Percentiles rank a stretch among this genome's conserved stretches.
Conservation (phyloP, 2,329 filamentous ascomycete species). For the Penicillium corylophilum region DNA sequence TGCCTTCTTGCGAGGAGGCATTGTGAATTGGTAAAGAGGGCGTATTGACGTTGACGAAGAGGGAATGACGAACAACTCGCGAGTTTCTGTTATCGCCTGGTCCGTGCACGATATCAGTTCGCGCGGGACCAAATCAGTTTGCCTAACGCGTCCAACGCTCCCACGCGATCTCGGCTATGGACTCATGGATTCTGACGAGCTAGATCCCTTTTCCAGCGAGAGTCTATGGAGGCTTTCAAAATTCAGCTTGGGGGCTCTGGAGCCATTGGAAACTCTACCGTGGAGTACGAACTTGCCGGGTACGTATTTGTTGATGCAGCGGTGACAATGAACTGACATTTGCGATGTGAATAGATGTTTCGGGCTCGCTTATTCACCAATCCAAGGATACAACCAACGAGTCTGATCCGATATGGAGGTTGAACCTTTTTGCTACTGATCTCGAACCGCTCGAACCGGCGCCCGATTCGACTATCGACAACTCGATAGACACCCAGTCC, state of each 20-base stretch:
- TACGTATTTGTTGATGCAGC: slow-evolving; percentile 17
- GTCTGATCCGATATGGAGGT: slow-evolving; percentile 29
- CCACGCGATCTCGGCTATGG: slow-evolving; percentile 10
- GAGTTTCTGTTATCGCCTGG: slow-evolving; percentile 25
- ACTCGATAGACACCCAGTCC: slow-evolving; percentile 20
- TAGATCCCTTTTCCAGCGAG: slow-evolving; percentile 37
- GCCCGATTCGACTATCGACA: slow-evolving; percentile 21
- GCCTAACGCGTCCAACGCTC: slow-evolving; percentile 2
- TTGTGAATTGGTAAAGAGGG: slow-evolving; percentile 12
- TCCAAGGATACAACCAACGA: slow-evolving; percentile 22
- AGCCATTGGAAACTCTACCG: slow-evolving; percentile 35
- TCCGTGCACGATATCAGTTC: slow-evolving; percentile 23
- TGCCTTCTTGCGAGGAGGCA: slow-evolving; percentile 61
- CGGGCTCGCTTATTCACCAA: slow-evolving; percentile 22
- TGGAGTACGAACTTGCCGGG: slow-evolving; percentile 38
- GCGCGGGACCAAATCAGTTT: slow-evolving; percentile 17
- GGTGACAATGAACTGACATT: neutral
- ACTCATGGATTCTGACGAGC: slow-evolving; percentile 27
- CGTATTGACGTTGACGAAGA: neutral
- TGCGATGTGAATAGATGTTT: slow-evolving; percentile 9
- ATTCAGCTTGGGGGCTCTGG: slow-evolving; percentile 38
- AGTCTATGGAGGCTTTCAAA: slow-evolving; percentile 39
- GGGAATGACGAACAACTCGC: slow-evolving; percentile 1
- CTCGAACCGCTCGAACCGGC: slow-evolving; percentile 21
- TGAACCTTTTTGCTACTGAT: slow-evolving; percentile 34